Conservation (phyloP, 164 flowering plant species). For the Sextonia rubra region DNA sequence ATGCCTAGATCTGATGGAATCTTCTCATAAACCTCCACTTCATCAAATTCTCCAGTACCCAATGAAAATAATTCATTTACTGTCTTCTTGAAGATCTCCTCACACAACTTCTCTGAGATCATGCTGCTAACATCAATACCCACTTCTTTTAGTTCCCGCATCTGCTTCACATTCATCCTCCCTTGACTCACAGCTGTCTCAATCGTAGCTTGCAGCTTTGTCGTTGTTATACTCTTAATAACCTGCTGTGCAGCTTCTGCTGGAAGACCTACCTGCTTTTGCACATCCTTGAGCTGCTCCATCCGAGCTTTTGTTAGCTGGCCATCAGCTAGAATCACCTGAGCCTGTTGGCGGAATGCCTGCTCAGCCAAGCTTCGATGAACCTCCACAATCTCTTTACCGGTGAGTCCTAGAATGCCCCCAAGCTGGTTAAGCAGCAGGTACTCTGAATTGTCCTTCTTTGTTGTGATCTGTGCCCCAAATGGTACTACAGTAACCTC, state of each 20-base stretch:
- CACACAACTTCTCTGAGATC: slow-evolving; percentile 64
- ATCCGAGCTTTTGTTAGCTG: slow-evolving; percentile 72
- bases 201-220: slow-evolving; percentile 82
- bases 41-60: slow-evolving; percentile 95
- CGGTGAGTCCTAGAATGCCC: slow-evolving; percentile 61
- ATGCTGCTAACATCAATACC: slow-evolving; percentile 60
- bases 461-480: slow-evolving; percentile 62
- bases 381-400: slow-evolving; percentile 64
- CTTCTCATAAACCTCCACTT: slow-evolving; percentile 69
- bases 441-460: slow-evolving; percentile 71
- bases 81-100: slow-evolving; percentile 75
- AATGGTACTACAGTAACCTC: slow-evolving; percentile 60
- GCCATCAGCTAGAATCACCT: slow-evolving; percentile 94
- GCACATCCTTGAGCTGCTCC: slow-evolving; percentile 71
- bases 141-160: slow-evolving; percentile 79
- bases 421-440: slow-evolving; percentile 74
- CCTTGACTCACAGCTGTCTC: slow-evolving; percentile 79
- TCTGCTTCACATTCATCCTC: slow-evolving; percentile 67
- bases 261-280: slow-evolving; percentile 83
- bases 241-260: slow-evolving; percentile 68
- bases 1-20: slow-evolving; percentile 78
- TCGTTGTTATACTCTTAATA: slow-evolving; percentile 73
- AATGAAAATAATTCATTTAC: slow-evolving; percentile 88
- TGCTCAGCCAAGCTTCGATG: slow-evolving; percentile 80
- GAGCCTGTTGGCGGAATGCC: slow-evolving; percentile 80